Percentiles rank a stretch among this genome's conserved stretches.
phyloP scores from a whole-genome alignment of 768 basidiomycete species.

The Hericium rajendrae region DNA sequence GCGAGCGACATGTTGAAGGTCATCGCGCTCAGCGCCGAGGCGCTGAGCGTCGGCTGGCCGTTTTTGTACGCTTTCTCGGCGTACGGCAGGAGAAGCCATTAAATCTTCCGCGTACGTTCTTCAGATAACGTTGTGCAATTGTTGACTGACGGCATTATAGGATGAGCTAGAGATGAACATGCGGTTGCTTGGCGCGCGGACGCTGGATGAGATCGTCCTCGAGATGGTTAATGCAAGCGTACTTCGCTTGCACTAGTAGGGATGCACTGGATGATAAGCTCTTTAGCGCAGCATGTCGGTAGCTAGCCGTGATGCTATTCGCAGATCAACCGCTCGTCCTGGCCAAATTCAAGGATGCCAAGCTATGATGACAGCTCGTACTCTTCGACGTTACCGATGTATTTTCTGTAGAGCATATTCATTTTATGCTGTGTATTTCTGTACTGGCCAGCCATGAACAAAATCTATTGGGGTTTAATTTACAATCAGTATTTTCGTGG shows the following conservation, averaged over 20 bases:
- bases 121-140: no score
- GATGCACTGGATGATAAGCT: constrained; percentile 60
- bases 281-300: constrained; percentile 72
- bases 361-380: constrained; percentile 4
- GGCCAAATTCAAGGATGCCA: constrained; percentile 14
- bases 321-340: constrained; percentile 15
- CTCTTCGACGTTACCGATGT: neutral
- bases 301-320: no score
- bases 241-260: constrained; percentile 52
- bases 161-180: constrained; percentile 99
- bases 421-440: no score
- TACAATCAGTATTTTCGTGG: no score
- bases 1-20: constrained; percentile 88
- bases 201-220: constrained; percentile 68
- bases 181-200: constrained; percentile 80
- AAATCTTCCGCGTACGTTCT: constrained; percentile 49
- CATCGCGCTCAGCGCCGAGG: constrained; percentile 81
- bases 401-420: no score
- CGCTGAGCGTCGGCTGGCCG: constrained; percentile 82
- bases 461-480: no score
- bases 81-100: constrained; percentile 72
- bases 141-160: constrained; percentile 28
- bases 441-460: no score
- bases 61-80: constrained; percentile 85
- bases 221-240: constrained; percentile 85